These are phyloP conservation scores for Colletotrichum camelliae DNA, from an alignment of 2,329 filamentous ascomycete genomes.

Conservation along the genomic window DNA sequence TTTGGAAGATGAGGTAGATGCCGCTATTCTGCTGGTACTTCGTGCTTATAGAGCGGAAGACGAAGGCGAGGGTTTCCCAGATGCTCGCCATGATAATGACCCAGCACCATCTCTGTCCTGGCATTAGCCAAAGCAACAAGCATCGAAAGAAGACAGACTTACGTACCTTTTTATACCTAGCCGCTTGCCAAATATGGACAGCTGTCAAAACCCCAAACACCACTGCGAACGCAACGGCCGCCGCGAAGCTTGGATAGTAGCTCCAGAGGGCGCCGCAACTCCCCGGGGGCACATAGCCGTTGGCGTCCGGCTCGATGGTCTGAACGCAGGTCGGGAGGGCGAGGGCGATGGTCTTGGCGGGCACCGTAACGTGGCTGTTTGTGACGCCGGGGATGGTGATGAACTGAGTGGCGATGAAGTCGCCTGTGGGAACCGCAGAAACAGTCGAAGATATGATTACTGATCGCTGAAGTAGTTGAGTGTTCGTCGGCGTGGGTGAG, in stretches of 20 bases:
- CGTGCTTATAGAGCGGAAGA: slow-evolving; percentile 32
- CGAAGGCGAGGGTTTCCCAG: slow-evolving; percentile 34
- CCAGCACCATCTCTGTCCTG: slow-evolving; percentile 35
- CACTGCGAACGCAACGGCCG: slow-evolving; percentile 31
- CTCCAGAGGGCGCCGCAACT: slow-evolving; percentile 35
- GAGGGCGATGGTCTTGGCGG: slow-evolving; percentile 36
- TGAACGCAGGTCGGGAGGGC: slow-evolving; percentile 40
- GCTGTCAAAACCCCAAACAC: slow-evolving; percentile 29
- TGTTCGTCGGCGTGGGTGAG: not conserved
- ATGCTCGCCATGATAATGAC: slow-evolving; percentile 40
- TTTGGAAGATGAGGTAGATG: slow-evolving; percentile 28
- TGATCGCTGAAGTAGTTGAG: not conserved
- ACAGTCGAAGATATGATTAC: not conserved
- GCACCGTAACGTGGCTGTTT: slow-evolving; percentile 29
- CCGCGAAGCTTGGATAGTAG: slow-evolving; percentile 37
- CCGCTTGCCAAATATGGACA: slow-evolving; percentile 26
- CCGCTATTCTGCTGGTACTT: slow-evolving; percentile 29
- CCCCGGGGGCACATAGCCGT: slow-evolving; percentile 37
- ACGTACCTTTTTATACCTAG: slow-evolving; percentile 28
- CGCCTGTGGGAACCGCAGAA: not conserved
- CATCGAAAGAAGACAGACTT: not conserved
- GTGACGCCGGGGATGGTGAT: slow-evolving; percentile 32
- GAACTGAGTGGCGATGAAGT: slow-evolving; percentile 33
- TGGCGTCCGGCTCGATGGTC: slow-evolving; percentile 35
- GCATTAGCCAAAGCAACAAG: not conserved